Evolutionary conservation across 225 moss, liverwort and hornwort species (phyloP), one percentile per base, ranked within the genome.

Genomic region (Anthoceros angustus): DNA sequence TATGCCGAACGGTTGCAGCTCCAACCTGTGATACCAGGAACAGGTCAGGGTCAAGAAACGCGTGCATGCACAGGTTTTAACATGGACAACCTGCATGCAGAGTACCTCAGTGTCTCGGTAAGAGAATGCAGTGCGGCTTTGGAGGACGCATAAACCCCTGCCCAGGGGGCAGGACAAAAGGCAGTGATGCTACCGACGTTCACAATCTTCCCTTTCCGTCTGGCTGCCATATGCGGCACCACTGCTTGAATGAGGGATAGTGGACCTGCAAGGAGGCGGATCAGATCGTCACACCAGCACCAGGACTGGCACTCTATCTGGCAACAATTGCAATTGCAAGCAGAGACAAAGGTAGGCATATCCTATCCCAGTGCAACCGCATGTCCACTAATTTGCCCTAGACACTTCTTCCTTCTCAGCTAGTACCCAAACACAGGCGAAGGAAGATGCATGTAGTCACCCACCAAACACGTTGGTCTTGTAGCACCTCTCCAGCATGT

Each of bases 391-490:
- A 32, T 32, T 4, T 32, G 32, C 32, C 32, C 2, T 32, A 32
- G 4, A 32, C 32, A 32, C 32, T 32, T 32, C 55, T 6, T 55
- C 2, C n/a, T 40, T 7, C 39, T n/a, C 42, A 43, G 26, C 32
- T 32, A 49, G 23, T 21, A 66, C 21, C 4, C n/a, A 61, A 38
- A 2, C 2, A 8, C 39, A 45, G 64, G 38, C 65, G 45, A 40
- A 42, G 8, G n/a, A 49, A n/a, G 55, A 25, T 9, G 60, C 48
- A 42, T 9, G 67, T 40, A 38, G 10, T 6, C 12, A 43, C 72
- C n/a, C 76, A 91, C 91, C 88, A 20, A 84, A 73, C 55, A 65
- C 77, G 42, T 88, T 92, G 2, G 88, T 88, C 65, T 76, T 75
- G 70, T 79, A 84, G n/a, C 82, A 78, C 25, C 48, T 75, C 69